Conservation (phyloP, 2,329 filamentous ascomycete species). For the Reticulascus tulasneorum region DNA sequence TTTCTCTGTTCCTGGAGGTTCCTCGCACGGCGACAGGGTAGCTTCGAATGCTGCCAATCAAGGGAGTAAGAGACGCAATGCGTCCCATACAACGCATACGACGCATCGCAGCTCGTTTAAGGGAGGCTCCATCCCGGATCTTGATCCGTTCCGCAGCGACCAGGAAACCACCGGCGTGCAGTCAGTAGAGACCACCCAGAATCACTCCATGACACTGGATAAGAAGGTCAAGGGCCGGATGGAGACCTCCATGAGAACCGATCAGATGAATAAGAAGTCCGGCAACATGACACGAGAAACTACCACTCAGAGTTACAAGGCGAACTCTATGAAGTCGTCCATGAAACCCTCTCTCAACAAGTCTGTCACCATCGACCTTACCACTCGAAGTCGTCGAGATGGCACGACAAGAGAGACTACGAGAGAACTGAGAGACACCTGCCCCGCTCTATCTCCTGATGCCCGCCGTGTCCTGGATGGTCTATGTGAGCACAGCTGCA, state of each 20-base stretch:
- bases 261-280: constrained; percentile 6
- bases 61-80: constrained; percentile 36
- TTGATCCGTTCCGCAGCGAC: constrained; percentile 16
- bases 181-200: constrained; percentile 19
- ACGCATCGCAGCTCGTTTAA: constrained; percentile 13
- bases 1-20: constrained; percentile 32
- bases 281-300: constrained; percentile 15
- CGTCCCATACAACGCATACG: constrained; percentile 6
- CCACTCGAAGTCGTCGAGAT: constrained; percentile 12
- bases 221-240: constrained; percentile 13
- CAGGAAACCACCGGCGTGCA: constrained; percentile 17
- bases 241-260: constrained; percentile 3
- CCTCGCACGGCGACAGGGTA: constrained; percentile 17
- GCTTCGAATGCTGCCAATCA: constrained; percentile 33
- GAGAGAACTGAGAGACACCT: constrained; percentile 17
- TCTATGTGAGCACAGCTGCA: constrained; percentile 51
- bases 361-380: constrained; percentile 12
- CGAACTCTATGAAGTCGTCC: constrained; percentile 6
- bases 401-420: constrained; percentile 9
- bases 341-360: constrained; percentile 9
- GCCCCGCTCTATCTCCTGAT: constrained; percentile 46
- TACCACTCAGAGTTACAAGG: constrained; percentile 16
- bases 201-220: constrained; percentile 18
- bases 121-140: constrained; percentile 3
- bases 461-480: constrained; percentile 50